Evolutionary conservation across 2,329 filamentous ascomycete genomes (phyloP).

Genomic region (Fusarium poae): DNA sequence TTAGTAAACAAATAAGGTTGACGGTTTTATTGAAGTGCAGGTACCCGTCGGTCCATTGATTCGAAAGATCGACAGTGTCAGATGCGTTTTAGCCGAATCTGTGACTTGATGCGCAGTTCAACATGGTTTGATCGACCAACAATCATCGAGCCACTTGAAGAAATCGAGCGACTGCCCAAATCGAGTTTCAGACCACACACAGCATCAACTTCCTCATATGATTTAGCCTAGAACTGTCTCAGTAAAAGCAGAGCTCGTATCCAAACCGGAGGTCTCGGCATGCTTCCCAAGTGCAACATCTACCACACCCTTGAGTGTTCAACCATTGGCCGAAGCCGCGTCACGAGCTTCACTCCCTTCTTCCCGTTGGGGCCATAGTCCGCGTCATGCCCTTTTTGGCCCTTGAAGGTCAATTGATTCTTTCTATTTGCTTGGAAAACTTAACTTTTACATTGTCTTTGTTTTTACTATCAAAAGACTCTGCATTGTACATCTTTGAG

Average conservation of each 20-base stretch:
- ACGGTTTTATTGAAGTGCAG: slow-evolving; percentile 2
- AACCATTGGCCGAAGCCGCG: slow-evolving; percentile 38
- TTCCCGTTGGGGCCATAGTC: slow-evolving; percentile 33
- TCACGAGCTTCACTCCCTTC: slow-evolving; percentile 38
- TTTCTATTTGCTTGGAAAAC: slow-evolving; percentile 7
- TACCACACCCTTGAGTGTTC: slow-evolving; percentile 20
- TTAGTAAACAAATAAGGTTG: slow-evolving; percentile 1
- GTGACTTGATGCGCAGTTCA: slow-evolving; percentile 13
- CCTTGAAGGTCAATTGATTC: slow-evolving; percentile 27
- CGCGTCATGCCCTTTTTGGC: slow-evolving; percentile 32
- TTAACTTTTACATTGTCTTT: slow-evolving; percentile 19
- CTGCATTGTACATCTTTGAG: slow-evolving; percentile 1
- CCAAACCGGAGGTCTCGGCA: slow-evolving; percentile 38
- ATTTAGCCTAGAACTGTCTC: slow-evolving; percentile 20
- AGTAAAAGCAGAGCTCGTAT: slow-evolving; percentile 32
- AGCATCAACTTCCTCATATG: slow-evolving; percentile 16
- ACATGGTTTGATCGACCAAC: slow-evolving; percentile 8
- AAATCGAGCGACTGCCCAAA: neutral
- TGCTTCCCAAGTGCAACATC: slow-evolving; percentile 35
- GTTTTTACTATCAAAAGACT: slow-evolving; percentile 10
- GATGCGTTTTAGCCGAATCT: slow-evolving; percentile 24
- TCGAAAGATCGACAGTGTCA: slow-evolving; percentile 26
- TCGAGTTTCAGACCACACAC: slow-evolving; percentile 13
- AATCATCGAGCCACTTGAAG: slow-evolving; percentile 13
- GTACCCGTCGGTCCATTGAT: slow-evolving; percentile 13